These are phyloP conservation scores for Podospora pseudopauciseta DNA, from an alignment of 495 filamentous ascomycete species.

Conservation along the genomic window DNA sequence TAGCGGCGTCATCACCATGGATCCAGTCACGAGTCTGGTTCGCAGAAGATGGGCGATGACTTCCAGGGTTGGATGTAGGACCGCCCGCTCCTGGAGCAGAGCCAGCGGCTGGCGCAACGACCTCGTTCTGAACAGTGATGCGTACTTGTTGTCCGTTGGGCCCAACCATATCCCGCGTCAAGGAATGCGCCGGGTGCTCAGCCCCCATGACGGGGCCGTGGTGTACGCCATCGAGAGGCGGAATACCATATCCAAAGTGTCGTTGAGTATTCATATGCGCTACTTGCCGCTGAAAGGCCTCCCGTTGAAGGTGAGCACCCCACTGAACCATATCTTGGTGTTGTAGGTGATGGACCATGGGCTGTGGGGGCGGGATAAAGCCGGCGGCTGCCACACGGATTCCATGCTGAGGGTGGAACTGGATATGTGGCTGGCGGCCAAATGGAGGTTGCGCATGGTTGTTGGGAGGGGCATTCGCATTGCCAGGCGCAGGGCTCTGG, in stretches of 20 bases:
- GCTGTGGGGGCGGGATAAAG: neutral
- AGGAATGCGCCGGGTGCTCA: conserved; percentile 11
- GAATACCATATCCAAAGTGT: neutral
- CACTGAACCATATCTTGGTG: conserved; percentile 10
- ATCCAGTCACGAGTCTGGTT: conserved; percentile 11
- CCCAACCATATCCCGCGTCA: conserved; percentile 28
- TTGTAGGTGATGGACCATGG: neutral
- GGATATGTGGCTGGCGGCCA: neutral
- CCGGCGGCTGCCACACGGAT: neutral
- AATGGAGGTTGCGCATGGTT: conserved; percentile 27
- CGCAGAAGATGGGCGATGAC: neutral
- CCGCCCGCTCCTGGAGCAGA: conserved; percentile 30
- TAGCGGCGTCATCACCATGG: conserved; percentile 38
- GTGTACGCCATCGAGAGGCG: neutral
- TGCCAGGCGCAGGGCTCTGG: neutral
- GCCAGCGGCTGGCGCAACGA: conserved; percentile 16
- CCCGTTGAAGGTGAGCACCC: neutral
- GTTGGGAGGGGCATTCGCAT: conserved; percentile 24
- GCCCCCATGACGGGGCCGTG: neutral
- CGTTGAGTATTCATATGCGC: neutral
- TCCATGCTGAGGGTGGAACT: neutral
- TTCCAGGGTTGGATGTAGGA: neutral
- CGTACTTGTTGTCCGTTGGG: conserved; percentile 34
- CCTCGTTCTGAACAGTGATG: conserved; percentile 30
- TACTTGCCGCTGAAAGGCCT: neutral